Evolutionary conservation across 2,329 filamentous ascomycete species (phyloP), one percentile per base, ranked within the genome.

Genomic region (Fusarium haematococcum): DNA sequence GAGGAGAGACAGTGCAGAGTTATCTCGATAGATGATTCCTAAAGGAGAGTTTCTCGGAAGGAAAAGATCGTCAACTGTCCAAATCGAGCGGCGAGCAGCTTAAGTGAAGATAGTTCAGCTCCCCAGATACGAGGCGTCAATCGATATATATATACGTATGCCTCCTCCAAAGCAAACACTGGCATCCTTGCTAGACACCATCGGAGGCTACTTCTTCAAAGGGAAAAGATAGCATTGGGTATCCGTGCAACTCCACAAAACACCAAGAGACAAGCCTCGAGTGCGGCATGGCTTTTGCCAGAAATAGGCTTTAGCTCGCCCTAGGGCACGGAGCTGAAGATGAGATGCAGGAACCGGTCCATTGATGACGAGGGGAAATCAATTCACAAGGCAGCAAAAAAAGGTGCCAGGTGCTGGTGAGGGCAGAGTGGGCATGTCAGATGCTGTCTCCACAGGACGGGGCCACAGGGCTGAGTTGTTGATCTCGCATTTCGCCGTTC

Each of bases 261-360:
- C 23, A 54, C 23, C 16, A n/a, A n/a, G 56, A 58, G 56, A 6
- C 23, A 33, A 33, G 52, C 8, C 52, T 57, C 32, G 39, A 45
- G 27, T 30, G n/a, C 52, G 39, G 63, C 30, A 25, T 50, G 41
- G 23, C 57, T 50, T 58, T 58, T 32, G 43, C 50, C 45, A 48
- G 39, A 61, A 59, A 35, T n/a, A 41, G 60, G 37, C 50, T 27
- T 63, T 41, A 61, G 18, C 39, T 56, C n/a, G 61, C 9, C 32
- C n/a, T 63, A 25, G 27, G 48, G 37, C 59, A 30, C 37, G 39
- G 32, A 64, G 65, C 50, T 68, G 65, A 64, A 30, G n/a, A n/a
- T 18, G 39, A 8, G 65, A 59, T 64, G 39, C 60, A 58, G 50
- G 50, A 59, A 66, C 57, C 7, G 37, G 48, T 60, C 23, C 23